Conservation (phyloP, 768 basidiomycete genomes). For the Calocybe cyanea region DNA sequence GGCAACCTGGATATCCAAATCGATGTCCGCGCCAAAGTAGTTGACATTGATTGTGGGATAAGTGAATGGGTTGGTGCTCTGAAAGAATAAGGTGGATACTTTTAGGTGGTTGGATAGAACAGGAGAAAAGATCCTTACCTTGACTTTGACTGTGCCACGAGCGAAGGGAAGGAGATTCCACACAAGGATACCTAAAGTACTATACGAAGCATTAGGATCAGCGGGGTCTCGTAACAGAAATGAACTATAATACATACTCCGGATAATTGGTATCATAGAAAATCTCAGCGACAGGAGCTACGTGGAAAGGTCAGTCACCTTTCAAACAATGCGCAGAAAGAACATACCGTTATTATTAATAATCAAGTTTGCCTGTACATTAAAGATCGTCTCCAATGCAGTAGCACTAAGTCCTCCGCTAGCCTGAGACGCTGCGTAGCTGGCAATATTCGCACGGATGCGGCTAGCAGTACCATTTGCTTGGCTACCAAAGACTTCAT, state of each 20-base stretch:
- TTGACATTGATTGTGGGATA: conserved; percentile 45
- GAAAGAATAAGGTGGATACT: neutral
- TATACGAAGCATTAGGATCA: conserved; percentile 9
- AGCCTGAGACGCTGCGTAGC: conserved; percentile 44
- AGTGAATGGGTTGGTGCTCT: conserved; percentile 46
- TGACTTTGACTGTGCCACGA: conserved; percentile 46
- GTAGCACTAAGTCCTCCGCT: conserved; percentile 32
- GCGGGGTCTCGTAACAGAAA: neutral
- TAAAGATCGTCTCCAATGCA: conserved; percentile 39
- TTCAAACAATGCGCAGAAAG: conserved; percentile 2
- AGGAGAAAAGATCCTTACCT: conserved; percentile 21
- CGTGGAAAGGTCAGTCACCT: neutral
- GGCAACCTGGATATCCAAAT: conserved; percentile 48
- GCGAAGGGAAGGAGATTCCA: conserved; percentile 57
- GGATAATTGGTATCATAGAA: conserved; percentile 46
- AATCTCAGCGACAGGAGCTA: conserved; percentile 45
- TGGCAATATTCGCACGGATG: conserved; percentile 33
- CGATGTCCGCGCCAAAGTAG: conserved; percentile 47
- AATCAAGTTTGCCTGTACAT: conserved; percentile 45
- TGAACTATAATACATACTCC: conserved; percentile 26
- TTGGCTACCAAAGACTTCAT: conserved; percentile 38
- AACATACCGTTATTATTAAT: conserved; percentile 38
- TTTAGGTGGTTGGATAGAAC: neutral
- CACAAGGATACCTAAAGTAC: conserved; percentile 43
- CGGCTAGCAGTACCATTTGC: conserved; percentile 28